phyloP scores from a whole-genome alignment of 1,284 basidiomycete genomes.

The Mrakiaceae sp. region DNA sequence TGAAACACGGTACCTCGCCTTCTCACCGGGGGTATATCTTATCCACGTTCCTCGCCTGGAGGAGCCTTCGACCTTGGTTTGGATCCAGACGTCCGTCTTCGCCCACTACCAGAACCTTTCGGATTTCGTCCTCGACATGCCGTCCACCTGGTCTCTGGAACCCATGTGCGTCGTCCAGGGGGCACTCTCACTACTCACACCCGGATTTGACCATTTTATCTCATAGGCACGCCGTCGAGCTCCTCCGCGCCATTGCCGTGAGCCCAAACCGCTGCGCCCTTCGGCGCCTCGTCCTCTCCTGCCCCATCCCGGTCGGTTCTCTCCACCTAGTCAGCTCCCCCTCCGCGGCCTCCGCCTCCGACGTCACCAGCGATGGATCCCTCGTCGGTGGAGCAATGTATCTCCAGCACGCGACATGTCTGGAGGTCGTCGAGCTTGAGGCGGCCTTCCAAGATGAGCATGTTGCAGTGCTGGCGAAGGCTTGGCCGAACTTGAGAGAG shows the following conservation, averaged over 20 bases:
- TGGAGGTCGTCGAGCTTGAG: constrained; percentile 10
- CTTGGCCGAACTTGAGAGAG: constrained; percentile 6
- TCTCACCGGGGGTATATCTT: background rate
- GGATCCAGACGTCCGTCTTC: constrained; percentile 10
- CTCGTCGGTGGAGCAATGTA: background rate
- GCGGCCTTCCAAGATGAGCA: constrained; percentile 1
- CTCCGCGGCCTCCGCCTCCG: background rate
- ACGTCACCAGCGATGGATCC: background rate
- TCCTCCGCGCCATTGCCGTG: constrained; percentile 9
- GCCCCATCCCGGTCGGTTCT: constrained; percentile 2
- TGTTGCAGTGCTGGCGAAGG: constrained; percentile 2
- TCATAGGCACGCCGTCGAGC: constrained; percentile 6
- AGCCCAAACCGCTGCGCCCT: constrained; percentile 3
- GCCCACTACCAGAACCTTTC: constrained; percentile 11
- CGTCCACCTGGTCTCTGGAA: constrained; percentile 8
- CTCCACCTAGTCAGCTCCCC: background rate
- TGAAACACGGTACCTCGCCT: constrained; percentile 1
- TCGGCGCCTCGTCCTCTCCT: constrained; percentile 3
- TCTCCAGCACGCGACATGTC: background rate
- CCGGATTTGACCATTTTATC: background rate
- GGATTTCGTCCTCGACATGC: constrained; percentile 11
- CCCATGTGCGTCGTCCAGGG: background rate
- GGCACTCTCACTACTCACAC: background rate
- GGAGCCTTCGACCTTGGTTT: background rate
- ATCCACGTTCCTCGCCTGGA: too few species aligned